Base-by-base conservation (phyloP, 2,329 filamentous ascomycete genomes). In the Rhinocladiella mackenziei region DNA sequence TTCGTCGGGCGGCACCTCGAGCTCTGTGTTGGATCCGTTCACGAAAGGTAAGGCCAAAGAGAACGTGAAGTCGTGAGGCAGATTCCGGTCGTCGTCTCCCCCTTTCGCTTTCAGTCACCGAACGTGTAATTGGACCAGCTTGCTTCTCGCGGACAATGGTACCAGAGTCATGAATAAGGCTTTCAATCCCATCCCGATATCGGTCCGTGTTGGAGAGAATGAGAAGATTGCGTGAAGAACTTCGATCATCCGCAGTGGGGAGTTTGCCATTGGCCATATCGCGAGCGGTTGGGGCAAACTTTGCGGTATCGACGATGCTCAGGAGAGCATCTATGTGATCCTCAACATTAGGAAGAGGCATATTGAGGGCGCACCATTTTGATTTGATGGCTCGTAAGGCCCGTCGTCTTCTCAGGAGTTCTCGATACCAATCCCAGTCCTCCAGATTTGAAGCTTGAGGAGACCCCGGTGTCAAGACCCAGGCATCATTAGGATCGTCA, bases 291-390 rank as follows among this genome's bases (percentile, higher is more conserved):
- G 43, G 53, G 15, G 38, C 25, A n/a, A 48, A 43, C 29, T 54
- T 56, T 9, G 55, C 50, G 8, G 55, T 57, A 22, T 57, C 55
- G 25, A 56, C 34, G n/a, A 57, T 54, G 31, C 43, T 50, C 14
- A 57, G 48, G 6, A 57, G 23, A 10, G 53, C 29, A 10, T 39
- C 32, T 28, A 56, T 29, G 13, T 51, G 23, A 4, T 42, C 26
- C 25, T 46, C 32, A 11, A 32, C 31, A 20, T 28, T n/a, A n/a
- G n/a, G 18, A 37, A 10, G 11, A 1, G 29, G 28, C 5, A 22
- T 23, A 15, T 40, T 29, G 13, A 31, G 17, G 23, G 32, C 40
- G n/a, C 29, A 32, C 32, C 31, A 38, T 28, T 40, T 41, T 5
- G 28, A 39, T 10, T 35, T 39, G 22, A 49, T 29, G 9, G 26